Percentiles rank a stretch among this genome's conserved stretches.
Evolutionary conservation across 2,329 filamentous ascomycete genomes (phyloP).

Genomic region (Aspergillus tubingensis): DNA sequence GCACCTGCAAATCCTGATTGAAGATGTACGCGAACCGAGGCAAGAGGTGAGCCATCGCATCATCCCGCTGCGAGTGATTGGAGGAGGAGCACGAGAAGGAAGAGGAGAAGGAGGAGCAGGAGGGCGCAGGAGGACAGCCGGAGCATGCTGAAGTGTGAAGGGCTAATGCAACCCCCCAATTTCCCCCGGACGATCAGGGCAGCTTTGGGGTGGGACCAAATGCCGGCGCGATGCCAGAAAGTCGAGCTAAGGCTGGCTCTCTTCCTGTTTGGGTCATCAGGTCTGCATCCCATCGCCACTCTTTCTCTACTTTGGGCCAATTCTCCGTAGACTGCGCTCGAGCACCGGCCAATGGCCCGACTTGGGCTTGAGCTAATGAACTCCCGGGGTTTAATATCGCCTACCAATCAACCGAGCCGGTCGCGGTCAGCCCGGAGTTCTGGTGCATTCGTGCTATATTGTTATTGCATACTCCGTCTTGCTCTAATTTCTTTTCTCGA

Average conservation of each 20-base stretch:
- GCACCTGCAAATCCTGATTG: neutral
- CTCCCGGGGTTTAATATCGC: neutral
- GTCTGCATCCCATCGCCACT: neutral
- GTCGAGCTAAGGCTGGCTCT: too few relatives aligned
- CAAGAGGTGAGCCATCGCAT: neutral
- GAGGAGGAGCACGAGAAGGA: neutral
- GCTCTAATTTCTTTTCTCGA: neutral
- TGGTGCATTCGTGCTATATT: neutral
- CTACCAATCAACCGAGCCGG: neutral
- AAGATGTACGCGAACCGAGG: neutral
- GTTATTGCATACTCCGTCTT: neutral
- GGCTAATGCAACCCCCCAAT: constrained; percentile 3
- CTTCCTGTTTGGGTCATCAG: too few relatives aligned
- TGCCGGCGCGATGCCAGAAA: neutral
- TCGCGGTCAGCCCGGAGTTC: neutral
- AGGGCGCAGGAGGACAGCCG: neutral
- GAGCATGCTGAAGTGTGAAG: neutral
- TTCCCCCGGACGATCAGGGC: constrained; percentile 11
- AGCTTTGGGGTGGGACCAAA: neutral
- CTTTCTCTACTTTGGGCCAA: constrained; percentile 11
- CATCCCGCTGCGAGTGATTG: neutral
- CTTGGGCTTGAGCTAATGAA: neutral
- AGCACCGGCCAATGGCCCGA: neutral
- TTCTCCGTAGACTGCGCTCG: constrained; percentile 7
- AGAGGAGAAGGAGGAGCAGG: neutral